These are phyloP conservation scores for Parastagonospora avenae DNA, from an alignment of 2,329 filamentous ascomycete species.

Conservation along the genomic window DNA sequence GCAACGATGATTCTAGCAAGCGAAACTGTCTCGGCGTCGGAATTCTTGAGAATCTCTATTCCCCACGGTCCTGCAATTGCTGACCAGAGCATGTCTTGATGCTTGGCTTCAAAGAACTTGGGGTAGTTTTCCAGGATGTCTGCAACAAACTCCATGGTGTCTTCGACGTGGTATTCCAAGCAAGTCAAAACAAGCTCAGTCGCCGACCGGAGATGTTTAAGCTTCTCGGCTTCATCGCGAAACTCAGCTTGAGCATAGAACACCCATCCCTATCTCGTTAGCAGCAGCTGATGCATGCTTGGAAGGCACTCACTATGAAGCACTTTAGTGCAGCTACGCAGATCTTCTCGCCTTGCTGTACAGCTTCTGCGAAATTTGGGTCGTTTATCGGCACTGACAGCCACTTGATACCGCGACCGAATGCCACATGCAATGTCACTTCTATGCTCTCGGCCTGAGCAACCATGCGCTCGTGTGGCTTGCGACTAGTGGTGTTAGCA, in stretches of 20 bases:
- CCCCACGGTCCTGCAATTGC: conserved; percentile 43
- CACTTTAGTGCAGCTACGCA: conserved; percentile 40
- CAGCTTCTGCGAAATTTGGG: conserved; percentile 22
- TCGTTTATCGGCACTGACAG: conserved; percentile 32
- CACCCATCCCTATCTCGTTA: conserved; percentile 68
- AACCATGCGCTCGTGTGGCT: conserved; percentile 59
- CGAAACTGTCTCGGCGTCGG: conserved; percentile 41
- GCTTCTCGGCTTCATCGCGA: conserved; percentile 60
- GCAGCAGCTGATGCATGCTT: not conserved
- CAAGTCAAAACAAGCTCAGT: conserved; percentile 65
- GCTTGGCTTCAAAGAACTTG: conserved; percentile 40
- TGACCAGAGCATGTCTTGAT: conserved; percentile 41
- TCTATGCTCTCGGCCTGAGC: conserved; percentile 59
- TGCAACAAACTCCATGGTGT: conserved; percentile 45
- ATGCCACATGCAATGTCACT: conserved; percentile 52
- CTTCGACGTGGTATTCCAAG: conserved; percentile 61
- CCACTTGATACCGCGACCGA: conserved; percentile 44
- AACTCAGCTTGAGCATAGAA: conserved; percentile 72
- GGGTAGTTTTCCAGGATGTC: conserved; percentile 44
- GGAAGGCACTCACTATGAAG: conserved; percentile 35
- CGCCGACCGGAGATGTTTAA: conserved; percentile 64
- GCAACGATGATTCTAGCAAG: conserved; percentile 45
- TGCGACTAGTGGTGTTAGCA: conserved; percentile 34
- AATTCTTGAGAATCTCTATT: conserved; percentile 41
- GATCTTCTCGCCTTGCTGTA: conserved; percentile 39